Conservation (phyloP, 2,329 filamentous ascomycete species). For the Fusarium keratoplasticum region DNA sequence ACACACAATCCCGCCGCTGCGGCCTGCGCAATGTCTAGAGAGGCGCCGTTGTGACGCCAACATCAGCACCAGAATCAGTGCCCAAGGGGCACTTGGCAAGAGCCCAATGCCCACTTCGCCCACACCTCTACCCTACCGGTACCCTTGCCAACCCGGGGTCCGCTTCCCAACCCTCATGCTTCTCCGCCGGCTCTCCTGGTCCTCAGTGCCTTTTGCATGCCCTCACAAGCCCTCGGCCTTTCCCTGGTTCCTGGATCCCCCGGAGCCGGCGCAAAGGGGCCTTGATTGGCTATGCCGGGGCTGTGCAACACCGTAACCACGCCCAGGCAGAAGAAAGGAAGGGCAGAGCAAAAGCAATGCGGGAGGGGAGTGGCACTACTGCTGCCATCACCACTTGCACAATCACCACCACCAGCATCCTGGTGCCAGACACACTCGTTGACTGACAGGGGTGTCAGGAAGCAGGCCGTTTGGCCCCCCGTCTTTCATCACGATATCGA, state of each 20-base stretch:
- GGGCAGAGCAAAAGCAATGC: slow-evolving; percentile 28
- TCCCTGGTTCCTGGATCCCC: slow-evolving; percentile 36
- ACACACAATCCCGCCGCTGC: slow-evolving; percentile 37
- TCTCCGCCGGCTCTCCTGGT: slow-evolving; percentile 33
- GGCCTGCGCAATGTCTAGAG: slow-evolving; percentile 42
- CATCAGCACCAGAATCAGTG: slow-evolving; percentile 38
- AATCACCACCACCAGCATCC: slow-evolving; percentile 26
- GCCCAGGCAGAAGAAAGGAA: slow-evolving; percentile 19
- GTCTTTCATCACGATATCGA: slow-evolving; percentile 33
- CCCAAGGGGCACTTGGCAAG: slow-evolving; percentile 36
- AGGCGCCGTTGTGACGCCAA: slow-evolving; percentile 42
- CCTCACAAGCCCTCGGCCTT: slow-evolving; percentile 22
- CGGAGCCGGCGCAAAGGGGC: slow-evolving; percentile 27
- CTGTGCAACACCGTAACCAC: slow-evolving; percentile 28
- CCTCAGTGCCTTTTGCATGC: slow-evolving; percentile 16
- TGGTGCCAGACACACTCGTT: slow-evolving; percentile 30
- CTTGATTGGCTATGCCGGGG: slow-evolving; percentile 12
- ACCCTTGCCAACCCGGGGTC: slow-evolving; percentile 27
- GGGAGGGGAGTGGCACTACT: slow-evolving; percentile 8
- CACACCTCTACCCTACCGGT: slow-evolving; percentile 37
- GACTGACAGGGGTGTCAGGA: slow-evolving; percentile 31
- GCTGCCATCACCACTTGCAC: slow-evolving; percentile 19
- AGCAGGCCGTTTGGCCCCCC: slow-evolving; percentile 34
- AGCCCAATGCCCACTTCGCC: slow-evolving; percentile 44
- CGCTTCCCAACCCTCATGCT: slow-evolving; percentile 20